Conservation (phyloP, 495 filamentous ascomycete species). For the Penicillium taxi region DNA sequence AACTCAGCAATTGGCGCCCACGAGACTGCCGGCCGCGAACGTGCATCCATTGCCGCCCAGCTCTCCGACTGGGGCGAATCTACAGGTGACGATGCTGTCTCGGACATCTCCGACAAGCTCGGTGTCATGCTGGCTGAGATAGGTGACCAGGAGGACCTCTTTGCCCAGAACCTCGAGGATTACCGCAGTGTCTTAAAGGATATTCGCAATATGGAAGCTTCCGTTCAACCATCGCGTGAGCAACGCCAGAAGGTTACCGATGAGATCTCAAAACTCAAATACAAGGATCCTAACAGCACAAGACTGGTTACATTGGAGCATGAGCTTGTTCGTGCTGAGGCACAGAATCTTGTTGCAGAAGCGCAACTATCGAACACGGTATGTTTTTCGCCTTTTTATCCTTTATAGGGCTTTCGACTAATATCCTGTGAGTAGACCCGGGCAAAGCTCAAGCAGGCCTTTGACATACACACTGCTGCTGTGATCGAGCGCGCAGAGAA, state of each 20-base stretch:
- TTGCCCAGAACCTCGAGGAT: slow-evolving; percentile 80
- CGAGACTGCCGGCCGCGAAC: slow-evolving; percentile 73
- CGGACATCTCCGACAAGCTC: slow-evolving; percentile 87
- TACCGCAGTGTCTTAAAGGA: slow-evolving; percentile 72
- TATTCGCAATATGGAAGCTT: slow-evolving; percentile 84
- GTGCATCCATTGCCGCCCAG: slow-evolving; percentile 73
- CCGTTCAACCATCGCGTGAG: slow-evolving; percentile 86
- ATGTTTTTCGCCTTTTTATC: too few species aligned
- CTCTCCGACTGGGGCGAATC: slow-evolving; percentile 96
- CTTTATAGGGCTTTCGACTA: too few species aligned
- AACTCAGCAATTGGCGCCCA: slow-evolving; percentile 78
- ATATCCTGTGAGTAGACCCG: too few species aligned
- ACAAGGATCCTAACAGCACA: slow-evolving; percentile 74
- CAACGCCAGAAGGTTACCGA: slow-evolving; percentile 76
- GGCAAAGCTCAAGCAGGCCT: slow-evolving; percentile 89
- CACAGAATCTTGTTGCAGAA: slow-evolving; percentile 90
- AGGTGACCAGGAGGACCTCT: slow-evolving; percentile 83
- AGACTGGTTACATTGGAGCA: slow-evolving; percentile 80
- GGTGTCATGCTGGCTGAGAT: slow-evolving; percentile 86
- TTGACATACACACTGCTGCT: slow-evolving; percentile 74
- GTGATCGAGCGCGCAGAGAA: slow-evolving; percentile 94
- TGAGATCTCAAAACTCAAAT: slow-evolving; percentile 82
- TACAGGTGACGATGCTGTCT: slow-evolving; percentile 75
- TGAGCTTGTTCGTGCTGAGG: slow-evolving; percentile 90
- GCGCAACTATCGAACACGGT: slow-evolving; percentile 93